Base-by-base conservation (phyloP, 306 rosid genomes). In the Quercus berberidifolia region DNA sequence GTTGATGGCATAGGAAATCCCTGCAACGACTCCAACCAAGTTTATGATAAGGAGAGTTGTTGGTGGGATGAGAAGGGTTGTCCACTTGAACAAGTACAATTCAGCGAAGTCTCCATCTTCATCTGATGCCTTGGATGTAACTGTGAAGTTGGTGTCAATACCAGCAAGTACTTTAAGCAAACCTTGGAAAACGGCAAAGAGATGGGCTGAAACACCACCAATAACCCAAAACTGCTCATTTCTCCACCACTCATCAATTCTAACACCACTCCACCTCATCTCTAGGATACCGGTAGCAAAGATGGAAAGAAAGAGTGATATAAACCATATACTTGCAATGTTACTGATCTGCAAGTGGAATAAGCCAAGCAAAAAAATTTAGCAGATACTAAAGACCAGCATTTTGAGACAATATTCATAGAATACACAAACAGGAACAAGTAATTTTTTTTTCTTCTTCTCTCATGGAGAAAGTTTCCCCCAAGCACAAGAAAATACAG, bases 171-270 rank as follows among this genome's bases (percentile, higher is more conserved):
- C 99, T 85, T 95, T 95, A 64, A 95, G 98, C 55, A 95, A 70
- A 77, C 99, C 99, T 89, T 95, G 99, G 86, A 93, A 80, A 8
- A 95, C 97, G 0, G 99, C 99, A 26, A 92, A 95, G 8, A 95
- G 91, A 88, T 95, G 99, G 4, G 98, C 84, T 0, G 99, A 95
- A 18, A 95, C 97, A 65, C 99, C 99, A 55, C 99, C 98, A 0
- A 96, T 96, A 28, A 96, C 99, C 99, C 99, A 96, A 78, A 95
- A 95, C 74, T 92, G 99, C 77, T 95, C 99, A 9, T 95, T 95
- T 80, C 99, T 95, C 99, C 99, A 95, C 99, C 98, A 95, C 80
- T 95, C 99, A 0, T 95, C 99, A 0, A 95, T 91, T 84, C 98
- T 96, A 0, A 95, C 99, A 2, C 99, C 99, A 14, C 99, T 95